Base-by-base conservation (phyloP, 1,284 basidiomycete species). In the Ceratobasidium sp. region DNA sequence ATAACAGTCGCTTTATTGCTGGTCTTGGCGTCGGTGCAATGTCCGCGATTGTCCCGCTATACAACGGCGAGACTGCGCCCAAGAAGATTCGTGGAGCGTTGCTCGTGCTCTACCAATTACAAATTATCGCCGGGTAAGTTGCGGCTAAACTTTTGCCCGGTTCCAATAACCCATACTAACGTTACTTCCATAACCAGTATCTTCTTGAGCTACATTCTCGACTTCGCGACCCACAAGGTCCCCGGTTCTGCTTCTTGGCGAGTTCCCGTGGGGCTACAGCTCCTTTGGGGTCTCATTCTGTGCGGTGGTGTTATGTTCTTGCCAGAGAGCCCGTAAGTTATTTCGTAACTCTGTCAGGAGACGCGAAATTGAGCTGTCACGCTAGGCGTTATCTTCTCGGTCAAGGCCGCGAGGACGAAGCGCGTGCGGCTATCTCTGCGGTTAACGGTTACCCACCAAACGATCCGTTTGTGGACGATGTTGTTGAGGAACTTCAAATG, bases 51-150 rank as follows among this genome's bases (percentile, higher is more conserved):
- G 92, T 94, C 0, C 92, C 93, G 51, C 86, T 94, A 4, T 94
- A 93, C 81, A 93, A 92, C 77, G 92, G 92, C 51, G 93, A 94
- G 81, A 91, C 92, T 0, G 88, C 92, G 0, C 93, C 93, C 0
- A 93, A 93, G 80, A 87, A 89, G 5, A 85, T 93, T 76, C 88
- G 92, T 80, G 93, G 93, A 11, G 88, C 90, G 11, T 84, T 94
- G 29, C 84, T 94, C 22, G 91, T 93, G 1, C 81, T 94, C 19
- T 93, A 94, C 79, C 92, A 93, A 80, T 84, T 93, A 11, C 91
- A 92, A 79, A 92, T 93, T 77, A 91, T 92, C 78, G 82, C 86
- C 22, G 90, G 90, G 90, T 90, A 79, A 54, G 85, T 79, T 14
- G 54, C 17, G 15, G 19, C 29, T 53, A 19, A 4, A 29, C 3